phyloP scores from a whole-genome alignment of 169 alveolate species.

The Plasmodium berghei region DNA sequence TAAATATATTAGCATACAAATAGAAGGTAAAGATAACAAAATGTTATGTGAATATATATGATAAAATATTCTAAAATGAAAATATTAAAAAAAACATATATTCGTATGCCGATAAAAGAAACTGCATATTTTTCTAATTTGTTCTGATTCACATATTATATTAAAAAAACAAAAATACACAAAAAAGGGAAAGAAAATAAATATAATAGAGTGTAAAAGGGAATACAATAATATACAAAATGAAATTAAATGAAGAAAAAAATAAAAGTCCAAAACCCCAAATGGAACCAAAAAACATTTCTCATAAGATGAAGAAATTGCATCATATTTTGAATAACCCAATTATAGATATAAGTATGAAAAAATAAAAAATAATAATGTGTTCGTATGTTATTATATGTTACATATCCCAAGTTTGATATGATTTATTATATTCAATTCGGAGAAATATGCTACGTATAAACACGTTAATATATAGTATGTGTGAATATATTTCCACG shows the following conservation, averaged over 20 bases:
- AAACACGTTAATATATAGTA: too few relatives aligned
- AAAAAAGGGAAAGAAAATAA: background rate
- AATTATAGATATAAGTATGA: conserved; percentile 70
- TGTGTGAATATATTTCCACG: too few relatives aligned
- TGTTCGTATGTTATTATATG: too few relatives aligned
- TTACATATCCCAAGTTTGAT: too few relatives aligned
- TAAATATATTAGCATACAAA: background rate
- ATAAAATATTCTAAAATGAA: background rate
- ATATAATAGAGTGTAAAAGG: background rate
- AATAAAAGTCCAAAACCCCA: conserved; percentile 24
- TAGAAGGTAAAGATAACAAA: background rate
- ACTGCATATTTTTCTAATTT: background rate
- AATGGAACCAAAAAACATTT: conserved; percentile 45
- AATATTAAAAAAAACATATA: background rate
- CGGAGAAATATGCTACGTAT: too few relatives aligned
- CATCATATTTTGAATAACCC: conserved; percentile 47
- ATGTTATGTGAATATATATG: background rate
- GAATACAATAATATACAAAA: conserved; percentile 19
- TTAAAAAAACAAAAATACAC: background rate
- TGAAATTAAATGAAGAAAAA: conserved; percentile 47
- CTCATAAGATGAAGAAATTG: conserved; percentile 74
- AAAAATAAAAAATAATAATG: conserved; percentile 1
- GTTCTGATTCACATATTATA: background rate
- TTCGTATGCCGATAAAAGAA: background rate
- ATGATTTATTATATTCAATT: too few relatives aligned